phyloP scores from a whole-genome alignment of 2,329 filamentous ascomycete genomes.

The Talaromyces sp. region DNA sequence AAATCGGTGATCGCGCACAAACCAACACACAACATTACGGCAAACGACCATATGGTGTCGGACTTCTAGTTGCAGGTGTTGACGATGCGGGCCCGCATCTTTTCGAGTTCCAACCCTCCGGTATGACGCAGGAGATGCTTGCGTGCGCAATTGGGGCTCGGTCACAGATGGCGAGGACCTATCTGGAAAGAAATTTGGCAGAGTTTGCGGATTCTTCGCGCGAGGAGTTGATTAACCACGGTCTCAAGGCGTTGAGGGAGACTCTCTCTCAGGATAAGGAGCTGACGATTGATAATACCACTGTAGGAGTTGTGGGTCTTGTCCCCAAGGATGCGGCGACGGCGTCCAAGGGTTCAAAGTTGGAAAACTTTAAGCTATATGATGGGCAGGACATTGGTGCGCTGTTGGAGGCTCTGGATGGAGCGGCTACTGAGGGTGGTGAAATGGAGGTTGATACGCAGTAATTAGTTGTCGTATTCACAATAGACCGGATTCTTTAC shows the following conservation, averaged over 20 bases:
- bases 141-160: conserved; percentile 94
- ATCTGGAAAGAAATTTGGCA: conserved; percentile 88
- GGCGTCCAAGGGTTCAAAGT: conserved; percentile 30
- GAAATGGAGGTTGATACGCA: conserved; percentile 58
- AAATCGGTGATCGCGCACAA: conserved; percentile 95
- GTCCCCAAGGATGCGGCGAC: conserved; percentile 40
- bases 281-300: conserved; percentile 94
- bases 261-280: conserved; percentile 96
- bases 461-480: conserved; percentile 18
- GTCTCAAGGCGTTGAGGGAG: conserved; percentile 87
- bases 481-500: neutral
- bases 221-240: conserved; percentile 88
- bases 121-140: conserved; percentile 95
- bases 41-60: conserved; percentile 92
- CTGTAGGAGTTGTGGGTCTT: conserved; percentile 76
- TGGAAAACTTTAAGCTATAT: conserved; percentile 84
- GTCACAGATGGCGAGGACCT: conserved; percentile 96
- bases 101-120: conserved; percentile 96
- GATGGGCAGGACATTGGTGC: conserved; percentile 83
- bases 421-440: conserved; percentile 42
- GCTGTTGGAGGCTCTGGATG: conserved; percentile 71
- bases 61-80: conserved; percentile 85
- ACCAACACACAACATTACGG: conserved; percentile 97
- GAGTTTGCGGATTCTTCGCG: conserved; percentile 70
- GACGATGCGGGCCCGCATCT: conserved; percentile 92